These are phyloP conservation scores for Solanum virginianum DNA, from an alignment of 257 asterid species.

Conservation along the genomic window DNA sequence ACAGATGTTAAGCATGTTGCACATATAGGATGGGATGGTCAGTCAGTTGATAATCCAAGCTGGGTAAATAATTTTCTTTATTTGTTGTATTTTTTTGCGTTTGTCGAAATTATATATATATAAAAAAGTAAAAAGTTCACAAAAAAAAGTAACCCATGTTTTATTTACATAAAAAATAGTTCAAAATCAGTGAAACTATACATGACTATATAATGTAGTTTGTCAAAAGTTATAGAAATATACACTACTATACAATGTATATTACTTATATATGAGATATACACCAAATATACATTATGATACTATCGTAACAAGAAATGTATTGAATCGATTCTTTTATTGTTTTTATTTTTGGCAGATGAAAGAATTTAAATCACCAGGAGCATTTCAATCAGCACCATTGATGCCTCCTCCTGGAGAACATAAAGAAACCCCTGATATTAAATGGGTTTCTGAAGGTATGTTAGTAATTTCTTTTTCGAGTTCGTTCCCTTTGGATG, in stretches of 20 bases:
- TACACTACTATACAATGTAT: too few species aligned
- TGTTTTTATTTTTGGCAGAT: conserved; percentile 27
- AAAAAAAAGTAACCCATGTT: too few species aligned
- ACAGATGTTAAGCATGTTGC: conserved; percentile 98
- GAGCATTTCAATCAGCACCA: conserved; percentile 52
- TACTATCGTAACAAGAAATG: background rate
- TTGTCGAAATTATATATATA: background rate
- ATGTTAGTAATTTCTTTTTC: background rate
- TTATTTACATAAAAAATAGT: too few species aligned
- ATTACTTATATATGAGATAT: too few species aligned
- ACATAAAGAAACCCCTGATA: conserved; percentile 34
- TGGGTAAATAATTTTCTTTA: conserved; percentile 31
- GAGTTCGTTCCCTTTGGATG: too few species aligned
- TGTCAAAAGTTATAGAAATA: too few species aligned
- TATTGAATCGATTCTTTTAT: background rate
- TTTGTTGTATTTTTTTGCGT: background rate
- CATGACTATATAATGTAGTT: too few species aligned
- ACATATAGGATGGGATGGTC: conserved; percentile 93
- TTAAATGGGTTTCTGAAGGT: conserved; percentile 90
- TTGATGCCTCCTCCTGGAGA: conserved; percentile 30
- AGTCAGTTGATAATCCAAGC: conserved; percentile 57
- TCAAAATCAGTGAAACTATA: too few species aligned
- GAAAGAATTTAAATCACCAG: conserved; percentile 46
- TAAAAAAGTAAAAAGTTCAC: too few species aligned
- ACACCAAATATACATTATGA: too few species aligned